Percentiles rank a stretch among this genome's conserved stretches.
These are phyloP conservation scores for Xylaria sp. DNA, from an alignment of 2,329 filamentous ascomycete species.

Conservation along the genomic window DNA sequence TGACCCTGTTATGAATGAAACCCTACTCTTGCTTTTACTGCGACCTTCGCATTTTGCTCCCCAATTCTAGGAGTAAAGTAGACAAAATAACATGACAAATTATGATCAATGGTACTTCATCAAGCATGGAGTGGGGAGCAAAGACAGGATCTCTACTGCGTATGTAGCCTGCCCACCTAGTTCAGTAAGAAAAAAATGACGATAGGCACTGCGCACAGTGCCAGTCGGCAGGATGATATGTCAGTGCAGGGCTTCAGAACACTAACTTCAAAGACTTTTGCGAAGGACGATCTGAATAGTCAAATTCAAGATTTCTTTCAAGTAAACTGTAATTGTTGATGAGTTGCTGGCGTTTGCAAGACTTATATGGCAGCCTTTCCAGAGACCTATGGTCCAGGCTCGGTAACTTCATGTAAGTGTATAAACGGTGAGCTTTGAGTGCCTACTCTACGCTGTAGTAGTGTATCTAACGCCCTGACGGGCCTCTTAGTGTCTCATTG, in stretches of 20 bases:
- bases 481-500: not conserved
- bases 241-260: not conserved
- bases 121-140: not conserved
- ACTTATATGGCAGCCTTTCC: not conserved
- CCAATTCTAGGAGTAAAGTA: not conserved
- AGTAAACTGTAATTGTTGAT: not conserved
- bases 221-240: not conserved
- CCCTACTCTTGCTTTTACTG: slow-evolving; percentile 8
- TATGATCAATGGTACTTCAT: not conserved
- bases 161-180: not conserved
- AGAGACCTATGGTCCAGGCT: no score
- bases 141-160: not conserved
- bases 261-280: not conserved
- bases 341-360: not conserved
- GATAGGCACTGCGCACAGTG: slow-evolving; percentile 12
- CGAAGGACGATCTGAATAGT: not conserved
- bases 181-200: not conserved
- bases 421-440: not conserved
- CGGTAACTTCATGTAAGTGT: not conserved
- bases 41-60: not conserved
- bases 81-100: slow-evolving; percentile 15
- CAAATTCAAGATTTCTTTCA: not conserved
- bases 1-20: slow-evolving; percentile 19
- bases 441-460: not conserved
- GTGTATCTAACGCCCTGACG: not conserved